Conservation (phyloP, 2,329 filamentous ascomycete species). For the Penicillium sclerotigenum region DNA sequence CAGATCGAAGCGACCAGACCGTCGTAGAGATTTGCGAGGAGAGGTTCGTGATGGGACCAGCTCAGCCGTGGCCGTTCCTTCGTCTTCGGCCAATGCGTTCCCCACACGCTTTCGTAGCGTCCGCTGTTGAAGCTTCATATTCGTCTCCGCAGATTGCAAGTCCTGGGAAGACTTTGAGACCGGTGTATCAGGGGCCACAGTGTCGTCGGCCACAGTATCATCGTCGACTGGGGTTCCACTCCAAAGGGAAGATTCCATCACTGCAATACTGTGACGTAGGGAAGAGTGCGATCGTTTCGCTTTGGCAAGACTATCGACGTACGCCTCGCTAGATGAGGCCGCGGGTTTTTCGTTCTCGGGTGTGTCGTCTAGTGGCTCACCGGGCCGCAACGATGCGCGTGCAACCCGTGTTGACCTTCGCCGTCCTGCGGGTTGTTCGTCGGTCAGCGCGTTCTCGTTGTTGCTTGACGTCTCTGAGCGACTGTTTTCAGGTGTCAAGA, state of each 20-base stretch:
- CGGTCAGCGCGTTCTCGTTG: slow-evolving; percentile 35
- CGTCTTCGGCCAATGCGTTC: slow-evolving; percentile 28
- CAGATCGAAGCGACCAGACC: slow-evolving; percentile 45
- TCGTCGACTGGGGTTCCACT: slow-evolving; percentile 22
- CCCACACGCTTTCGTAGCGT: slow-evolving; percentile 34
- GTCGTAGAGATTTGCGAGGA: slow-evolving; percentile 32
- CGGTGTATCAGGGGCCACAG: slow-evolving; percentile 34
- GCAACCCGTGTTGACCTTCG: slow-evolving; percentile 40
- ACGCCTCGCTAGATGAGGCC: slow-evolving; percentile 26
- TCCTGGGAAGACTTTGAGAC: slow-evolving; percentile 37
- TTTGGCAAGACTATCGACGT: slow-evolving; percentile 38
- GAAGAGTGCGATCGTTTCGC: slow-evolving; percentile 37
- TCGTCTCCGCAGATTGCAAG: slow-evolving; percentile 20
- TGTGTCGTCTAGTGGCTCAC: slow-evolving; percentile 28
- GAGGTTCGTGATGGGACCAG: slow-evolving; percentile 20
- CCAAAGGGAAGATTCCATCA: slow-evolving; percentile 38
- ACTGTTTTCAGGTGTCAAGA: slow-evolving; percentile 45
- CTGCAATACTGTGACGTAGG: slow-evolving; percentile 42
- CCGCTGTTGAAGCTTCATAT: slow-evolving; percentile 28
- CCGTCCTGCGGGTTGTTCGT: slow-evolving; percentile 33
- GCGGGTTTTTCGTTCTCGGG: slow-evolving; percentile 23
- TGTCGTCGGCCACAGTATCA: slow-evolving; percentile 22
- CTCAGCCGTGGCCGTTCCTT: slow-evolving; percentile 25
- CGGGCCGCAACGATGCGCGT: slow-evolving; percentile 38
- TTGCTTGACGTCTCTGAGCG: slow-evolving; percentile 45